Conservation (phyloP, 176 grass and related monocot genomes). For the Oryza nivara region DNA sequence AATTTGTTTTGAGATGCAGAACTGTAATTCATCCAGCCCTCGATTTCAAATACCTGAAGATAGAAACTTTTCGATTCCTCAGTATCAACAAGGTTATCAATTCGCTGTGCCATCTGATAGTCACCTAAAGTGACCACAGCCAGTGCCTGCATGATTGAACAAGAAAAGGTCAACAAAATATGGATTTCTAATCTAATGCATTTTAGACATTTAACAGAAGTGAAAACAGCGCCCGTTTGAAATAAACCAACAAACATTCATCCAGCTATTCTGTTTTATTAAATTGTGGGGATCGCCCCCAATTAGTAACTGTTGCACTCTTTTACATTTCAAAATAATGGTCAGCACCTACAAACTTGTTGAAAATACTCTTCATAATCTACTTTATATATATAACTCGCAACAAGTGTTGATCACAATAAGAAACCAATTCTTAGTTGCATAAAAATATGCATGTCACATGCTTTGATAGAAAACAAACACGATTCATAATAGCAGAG, state of each 20-base stretch:
- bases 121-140: constrained; percentile 94
- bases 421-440: constrained; percentile 12
- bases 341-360: not conserved
- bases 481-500: not conserved
- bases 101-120: constrained; percentile 97
- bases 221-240: constrained; percentile 7
- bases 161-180: constrained; percentile 28
- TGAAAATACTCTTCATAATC: constrained; percentile 5
- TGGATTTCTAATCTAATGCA: constrained; percentile 6
- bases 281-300: not conserved
- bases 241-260: constrained; percentile 25
- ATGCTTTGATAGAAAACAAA: constrained; percentile 8
- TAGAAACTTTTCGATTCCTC: constrained; percentile 94
- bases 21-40: constrained; percentile 26
- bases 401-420: constrained; percentile 16
- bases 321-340: not conserved
- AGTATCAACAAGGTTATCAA: constrained; percentile 91
- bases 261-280: not conserved
- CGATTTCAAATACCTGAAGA: constrained; percentile 72
- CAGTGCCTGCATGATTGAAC: constrained; percentile 64
- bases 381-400: constrained; percentile 30
- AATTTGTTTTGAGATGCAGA: not conserved
- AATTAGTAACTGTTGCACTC: constrained; percentile 1
- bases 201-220: not conserved
- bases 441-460: constrained; percentile 12